Percentiles rank a stretch among this genome's conserved stretches.
Conservation (phyloP, 306 rosid genomes). For the Inga laurina region DNA sequence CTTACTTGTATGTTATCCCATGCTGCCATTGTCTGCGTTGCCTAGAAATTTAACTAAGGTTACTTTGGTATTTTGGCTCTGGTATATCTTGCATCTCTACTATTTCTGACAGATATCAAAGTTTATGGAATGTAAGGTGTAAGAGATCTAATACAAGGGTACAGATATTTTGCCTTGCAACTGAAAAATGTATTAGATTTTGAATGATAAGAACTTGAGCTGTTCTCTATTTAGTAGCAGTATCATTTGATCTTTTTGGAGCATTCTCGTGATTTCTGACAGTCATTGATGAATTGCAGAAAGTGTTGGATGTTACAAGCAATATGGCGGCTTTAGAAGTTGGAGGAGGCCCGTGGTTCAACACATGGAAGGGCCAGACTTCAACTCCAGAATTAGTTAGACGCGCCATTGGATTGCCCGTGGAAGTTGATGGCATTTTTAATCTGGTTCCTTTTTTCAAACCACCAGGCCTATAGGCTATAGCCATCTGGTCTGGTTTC, state of each 20-base stretch:
- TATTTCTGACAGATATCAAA: neutral
- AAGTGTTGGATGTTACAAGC: conserved; percentile 73
- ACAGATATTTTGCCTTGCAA: neutral
- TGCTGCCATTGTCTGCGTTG: conserved; percentile 8
- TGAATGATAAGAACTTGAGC: neutral
- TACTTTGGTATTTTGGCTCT: neutral
- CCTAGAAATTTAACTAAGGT: neutral
- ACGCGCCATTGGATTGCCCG: conserved; percentile 55
- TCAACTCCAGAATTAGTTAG: conserved; percentile 47
- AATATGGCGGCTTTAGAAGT: conserved; percentile 88
- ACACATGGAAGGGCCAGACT: conserved; percentile 79
- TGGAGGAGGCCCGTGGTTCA: conserved; percentile 98
- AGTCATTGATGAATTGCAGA: conserved; percentile 45
- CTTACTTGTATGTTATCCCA: neutral
- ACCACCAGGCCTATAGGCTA: conserved; percentile 92
- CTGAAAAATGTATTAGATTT: neutral
- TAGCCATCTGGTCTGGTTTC: conserved; percentile 31
- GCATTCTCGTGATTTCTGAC: conserved; percentile 14
- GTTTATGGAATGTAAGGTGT: neutral
- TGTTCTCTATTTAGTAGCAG: neutral
- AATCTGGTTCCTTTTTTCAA: conserved; percentile 59
- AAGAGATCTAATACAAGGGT: neutral
- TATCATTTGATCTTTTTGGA: neutral
- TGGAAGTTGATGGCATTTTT: conserved; percentile 58
- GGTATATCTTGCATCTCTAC: neutral